A percentile compares a stretch with the other conserved stretches of the same genome.
These are phyloP conservation scores for Fusarium sp. DNA, from an alignment of 2,329 filamentous ascomycete species.

Conservation along the genomic window DNA sequence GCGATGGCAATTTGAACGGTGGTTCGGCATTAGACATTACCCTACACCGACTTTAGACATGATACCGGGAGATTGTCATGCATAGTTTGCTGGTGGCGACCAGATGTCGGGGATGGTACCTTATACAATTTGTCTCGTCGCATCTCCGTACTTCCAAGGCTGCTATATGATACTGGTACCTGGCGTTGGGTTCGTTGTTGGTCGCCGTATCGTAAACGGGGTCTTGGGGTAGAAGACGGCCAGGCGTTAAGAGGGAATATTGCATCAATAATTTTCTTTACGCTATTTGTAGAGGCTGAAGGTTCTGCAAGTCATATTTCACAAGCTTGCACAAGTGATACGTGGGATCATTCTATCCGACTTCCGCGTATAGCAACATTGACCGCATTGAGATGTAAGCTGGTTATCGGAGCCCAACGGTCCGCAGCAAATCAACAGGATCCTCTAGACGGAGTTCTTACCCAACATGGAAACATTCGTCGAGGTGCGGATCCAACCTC, in stretches of 20 bases:
- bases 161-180: not conserved
- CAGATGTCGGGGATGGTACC: not conserved
- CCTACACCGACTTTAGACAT: not conserved
- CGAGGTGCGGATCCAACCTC: not conserved
- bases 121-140: not conserved
- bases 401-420: not conserved
- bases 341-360: not conserved
- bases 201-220: not conserved
- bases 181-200: accelerated
- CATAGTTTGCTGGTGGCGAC: not conserved
- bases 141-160: not conserved
- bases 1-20: not conserved
- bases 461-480: not conserved
- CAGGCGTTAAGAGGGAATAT: not conserved
- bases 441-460: not conserved
- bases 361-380: not conserved
- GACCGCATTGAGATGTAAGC: not conserved
- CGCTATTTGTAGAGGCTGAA: too few relatives aligned
- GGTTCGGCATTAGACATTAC: not conserved
- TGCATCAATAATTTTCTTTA: too few relatives aligned
- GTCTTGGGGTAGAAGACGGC: not conserved
- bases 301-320: not conserved
- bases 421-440: constrained; percentile 1
- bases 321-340: not conserved
- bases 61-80: not conserved